Conservation (phyloP, 1,139 yeast species). For the Suhomyces chickasaworum region DNA sequence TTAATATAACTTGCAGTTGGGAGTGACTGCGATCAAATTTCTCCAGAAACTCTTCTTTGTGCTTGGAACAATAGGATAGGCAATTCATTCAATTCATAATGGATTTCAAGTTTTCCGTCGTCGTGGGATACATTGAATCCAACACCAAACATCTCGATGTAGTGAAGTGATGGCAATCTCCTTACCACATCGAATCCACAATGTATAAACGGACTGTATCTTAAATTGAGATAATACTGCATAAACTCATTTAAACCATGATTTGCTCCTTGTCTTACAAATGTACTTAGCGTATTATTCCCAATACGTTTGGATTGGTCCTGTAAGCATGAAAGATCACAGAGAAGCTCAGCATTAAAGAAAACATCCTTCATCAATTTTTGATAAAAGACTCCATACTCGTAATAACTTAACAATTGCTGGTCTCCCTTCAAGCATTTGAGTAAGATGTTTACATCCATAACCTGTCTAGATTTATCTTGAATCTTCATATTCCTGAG, state of each 20-base stretch:
- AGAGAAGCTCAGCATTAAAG: conserved; percentile 12
- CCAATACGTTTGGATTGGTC: conserved; percentile 3
- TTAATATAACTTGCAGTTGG: too few relatives aligned
- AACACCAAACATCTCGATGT: conserved; percentile 9
- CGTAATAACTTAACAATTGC: conserved; percentile 18
- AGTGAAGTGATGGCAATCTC: conserved; percentile 3
- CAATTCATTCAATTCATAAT: conserved; percentile 3
- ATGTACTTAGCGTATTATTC: conserved; percentile 19
- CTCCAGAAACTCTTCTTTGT: background rate
- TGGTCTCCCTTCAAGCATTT: conserved; percentile 17
- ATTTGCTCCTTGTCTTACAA: conserved; percentile 12
- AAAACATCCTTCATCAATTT: conserved; percentile 13
- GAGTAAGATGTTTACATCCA: conserved; percentile 15
- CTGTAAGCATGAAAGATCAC: conserved; percentile 10
- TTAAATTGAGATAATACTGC: conserved; percentile 16
- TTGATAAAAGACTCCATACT: conserved; percentile 21
- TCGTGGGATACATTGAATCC: background rate
- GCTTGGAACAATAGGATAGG: background rate
- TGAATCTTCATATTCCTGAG: conserved; percentile 16
- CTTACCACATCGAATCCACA: conserved; percentile 15
- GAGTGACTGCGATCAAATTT: background rate
- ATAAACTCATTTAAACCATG: conserved; percentile 17
- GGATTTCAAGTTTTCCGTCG: background rate
- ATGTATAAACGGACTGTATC: conserved; percentile 18
- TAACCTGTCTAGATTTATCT: conserved; percentile 16